Evolutionary conservation across 768 basidiomycete species (phyloP), one percentile per base, ranked within the genome.

Genomic region (Boletus subcaerulescens): DNA sequence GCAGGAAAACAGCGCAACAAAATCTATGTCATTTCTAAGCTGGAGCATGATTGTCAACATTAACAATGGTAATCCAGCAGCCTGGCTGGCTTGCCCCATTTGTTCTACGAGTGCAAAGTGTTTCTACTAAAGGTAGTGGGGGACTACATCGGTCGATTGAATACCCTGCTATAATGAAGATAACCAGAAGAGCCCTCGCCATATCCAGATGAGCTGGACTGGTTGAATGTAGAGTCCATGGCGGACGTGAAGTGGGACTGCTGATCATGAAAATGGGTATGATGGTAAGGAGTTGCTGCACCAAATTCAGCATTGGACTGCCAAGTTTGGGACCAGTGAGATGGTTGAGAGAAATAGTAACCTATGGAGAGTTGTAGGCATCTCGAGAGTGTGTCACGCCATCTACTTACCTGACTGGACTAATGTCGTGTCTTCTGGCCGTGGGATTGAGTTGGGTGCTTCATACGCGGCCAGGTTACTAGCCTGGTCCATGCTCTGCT

Each of bases 321-420:
- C 54, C 42, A 48, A 6, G 12, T 33, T 10, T 50, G 55, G 5
- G 36, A 4, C 36, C 18, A 43, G 15, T 50, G 43, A 42, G 33
- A 15, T 5, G 26, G 14, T 38, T 52, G 49, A 22, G 38, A 8
- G 13, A 29, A 20, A 50, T 53, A 26, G 26, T 26, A 26, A 41
- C 11, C 64, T 64, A 24, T 36, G 14, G 2, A 38, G 33, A 46
- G 9, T 17, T 14, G 20, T 63, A 22, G 48, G 32, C 31, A 44
- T 20, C 20, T 39, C n/a, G 26, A 53, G n/a, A 14, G 1, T 13
- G 14, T 31, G 15, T 17, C 5, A n/a, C 42, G 38, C 13, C 18
- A 50, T 15, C 22, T 18, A 52, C 50, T n/a, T 40, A 55, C 63
- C 45, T 14, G 9, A 18, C 9, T 50, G 41, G 43, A 22, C 20